phyloP scores from a whole-genome alignment of 345 rosid genomes.

The Clarkia xantiana region DNA sequence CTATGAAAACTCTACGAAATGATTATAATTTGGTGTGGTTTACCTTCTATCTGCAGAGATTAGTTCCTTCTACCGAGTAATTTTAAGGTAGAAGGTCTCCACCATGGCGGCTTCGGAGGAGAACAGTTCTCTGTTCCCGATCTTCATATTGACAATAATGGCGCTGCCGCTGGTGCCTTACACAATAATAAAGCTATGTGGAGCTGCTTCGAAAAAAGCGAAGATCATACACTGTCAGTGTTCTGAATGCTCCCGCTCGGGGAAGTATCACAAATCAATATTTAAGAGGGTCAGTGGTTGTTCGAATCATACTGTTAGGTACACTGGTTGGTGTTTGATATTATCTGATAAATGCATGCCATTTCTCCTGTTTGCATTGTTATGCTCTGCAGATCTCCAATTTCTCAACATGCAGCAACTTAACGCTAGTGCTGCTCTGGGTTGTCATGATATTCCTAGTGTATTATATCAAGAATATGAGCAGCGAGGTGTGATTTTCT shows the following conservation, averaged over 20 bases:
- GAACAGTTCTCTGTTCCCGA: constrained; percentile 77
- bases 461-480: constrained; percentile 72
- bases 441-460: constrained; percentile 70
- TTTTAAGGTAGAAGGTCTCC: constrained; percentile 15
- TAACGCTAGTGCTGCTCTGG: constrained; percentile 80
- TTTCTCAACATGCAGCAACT: constrained; percentile 84
- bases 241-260: constrained; percentile 59
- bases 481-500: constrained; percentile 46
- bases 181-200: constrained; percentile 55
- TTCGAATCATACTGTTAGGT: no score
- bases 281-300: constrained; percentile 46
- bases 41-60: not conserved
- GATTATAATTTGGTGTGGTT: not conserved
- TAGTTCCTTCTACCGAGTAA: not conserved
- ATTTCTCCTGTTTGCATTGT: not conserved
- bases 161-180: constrained; percentile 88
- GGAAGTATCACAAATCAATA: constrained; percentile 78
- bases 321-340: no score
- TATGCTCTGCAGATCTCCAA: constrained; percentile 61
- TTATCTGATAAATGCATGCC: no score
- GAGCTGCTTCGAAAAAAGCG: constrained; percentile 53
- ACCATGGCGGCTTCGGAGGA: constrained; percentile 89
- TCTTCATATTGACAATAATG: constrained; percentile 89
- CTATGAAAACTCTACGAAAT: no score
- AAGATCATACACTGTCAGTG: constrained; percentile 77